These are phyloP conservation scores for Dujonia santamariae DNA, from an alignment of 1,139 yeast genomes.

Conservation along the genomic window DNA sequence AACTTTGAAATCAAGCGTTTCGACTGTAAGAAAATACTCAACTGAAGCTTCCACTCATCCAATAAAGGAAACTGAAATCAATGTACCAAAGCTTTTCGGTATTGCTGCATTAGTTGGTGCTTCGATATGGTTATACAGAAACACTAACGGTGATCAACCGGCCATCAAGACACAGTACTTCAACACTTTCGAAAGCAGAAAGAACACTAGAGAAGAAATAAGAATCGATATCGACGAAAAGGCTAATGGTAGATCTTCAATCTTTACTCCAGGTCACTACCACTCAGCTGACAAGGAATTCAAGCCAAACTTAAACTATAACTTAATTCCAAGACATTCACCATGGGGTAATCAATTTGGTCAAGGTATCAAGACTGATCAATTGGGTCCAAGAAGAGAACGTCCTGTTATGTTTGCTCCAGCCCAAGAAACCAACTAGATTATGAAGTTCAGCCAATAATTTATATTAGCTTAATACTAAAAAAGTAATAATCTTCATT, in stretches of 20 bases:
- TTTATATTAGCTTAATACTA: neutral
- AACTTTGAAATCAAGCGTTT: constrained; percentile 15
- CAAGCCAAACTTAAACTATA: constrained; percentile 42
- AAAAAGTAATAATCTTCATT: neutral
- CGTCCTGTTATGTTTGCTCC: constrained; percentile 43
- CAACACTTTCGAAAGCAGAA: constrained; percentile 30
- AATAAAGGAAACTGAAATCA: constrained; percentile 36
- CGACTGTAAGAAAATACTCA: constrained; percentile 14
- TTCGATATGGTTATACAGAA: constrained; percentile 35
- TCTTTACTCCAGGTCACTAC: constrained; percentile 7
- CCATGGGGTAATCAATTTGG: constrained; percentile 43
- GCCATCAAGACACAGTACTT: constrained; percentile 38
- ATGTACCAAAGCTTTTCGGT: constrained; percentile 40
- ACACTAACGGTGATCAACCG: constrained; percentile 36
- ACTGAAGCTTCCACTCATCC: constrained; percentile 20
- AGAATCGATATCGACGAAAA: constrained; percentile 23
- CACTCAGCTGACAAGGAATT: constrained; percentile 5
- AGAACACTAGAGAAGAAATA: constrained; percentile 25
- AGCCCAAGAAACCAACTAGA: no score
- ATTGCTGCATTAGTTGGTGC: constrained; percentile 41
- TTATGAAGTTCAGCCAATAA: neutral
- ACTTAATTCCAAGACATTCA: constrained; percentile 43
- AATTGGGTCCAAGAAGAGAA: constrained; percentile 48
- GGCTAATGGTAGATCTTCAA: constrained; percentile 41
- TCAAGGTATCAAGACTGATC: constrained; percentile 43